phyloP scores from a whole-genome alignment of 345 rosid genomes.

The Raphanus sativus region DNA sequence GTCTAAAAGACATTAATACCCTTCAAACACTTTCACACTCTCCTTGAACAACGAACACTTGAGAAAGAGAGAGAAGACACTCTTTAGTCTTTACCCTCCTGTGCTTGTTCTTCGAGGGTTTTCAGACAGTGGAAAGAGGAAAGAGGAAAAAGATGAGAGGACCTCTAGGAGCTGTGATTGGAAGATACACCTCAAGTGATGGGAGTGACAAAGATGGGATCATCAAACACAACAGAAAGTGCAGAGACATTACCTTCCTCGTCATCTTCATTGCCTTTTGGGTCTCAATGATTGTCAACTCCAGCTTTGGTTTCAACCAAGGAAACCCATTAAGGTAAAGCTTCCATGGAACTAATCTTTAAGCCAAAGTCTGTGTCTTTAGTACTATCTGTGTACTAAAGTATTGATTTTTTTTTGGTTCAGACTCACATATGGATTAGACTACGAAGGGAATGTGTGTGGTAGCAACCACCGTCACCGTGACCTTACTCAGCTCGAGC shows the following conservation, averaged over 20 bases:
- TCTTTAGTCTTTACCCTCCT: not conserved
- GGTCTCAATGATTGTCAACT: conserved; percentile 98
- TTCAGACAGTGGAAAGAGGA: conserved; percentile 20
- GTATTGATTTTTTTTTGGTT: not conserved
- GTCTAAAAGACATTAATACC: conserved; percentile 30
- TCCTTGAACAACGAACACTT: conserved; percentile 26
- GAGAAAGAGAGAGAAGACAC: conserved; percentile 4
- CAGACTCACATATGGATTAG: conserved; percentile 91
- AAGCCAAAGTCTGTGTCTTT: conserved; percentile 23
- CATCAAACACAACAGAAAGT: conserved; percentile 86
- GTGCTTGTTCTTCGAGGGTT: conserved; percentile 19
- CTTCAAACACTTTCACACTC: conserved; percentile 35
- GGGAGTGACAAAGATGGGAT: conserved; percentile 79
- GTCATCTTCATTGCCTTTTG: conserved; percentile 83
- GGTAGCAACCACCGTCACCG: conserved; percentile 83
- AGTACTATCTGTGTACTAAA: conserved; percentile 5
- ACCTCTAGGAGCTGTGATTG: conserved; percentile 82
- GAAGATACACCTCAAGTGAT: conserved; percentile 92
- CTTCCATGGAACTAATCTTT: not conserved
- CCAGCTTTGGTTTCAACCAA: conserved; percentile 95
- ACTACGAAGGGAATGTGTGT: conserved; percentile 94
- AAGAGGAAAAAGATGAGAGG: conserved; percentile 37
- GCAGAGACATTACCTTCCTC: conserved; percentile 84
- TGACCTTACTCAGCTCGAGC: conserved; percentile 71
- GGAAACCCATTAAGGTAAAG: conserved; percentile 82